Conservation (phyloP, 495 filamentous ascomycete species). For the Penicillium roqueforti region DNA sequence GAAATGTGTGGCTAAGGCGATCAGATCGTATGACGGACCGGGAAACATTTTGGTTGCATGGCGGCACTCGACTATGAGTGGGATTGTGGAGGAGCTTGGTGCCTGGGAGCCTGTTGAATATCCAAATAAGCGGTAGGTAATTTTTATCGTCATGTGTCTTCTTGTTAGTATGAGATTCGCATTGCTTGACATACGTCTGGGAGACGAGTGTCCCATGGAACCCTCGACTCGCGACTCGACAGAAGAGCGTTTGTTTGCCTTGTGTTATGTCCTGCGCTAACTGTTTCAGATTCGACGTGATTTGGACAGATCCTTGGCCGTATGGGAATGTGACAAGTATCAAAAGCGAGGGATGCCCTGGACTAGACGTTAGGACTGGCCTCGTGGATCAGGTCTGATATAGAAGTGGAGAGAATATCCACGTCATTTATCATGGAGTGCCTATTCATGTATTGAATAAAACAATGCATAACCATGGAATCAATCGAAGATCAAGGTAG, state of each 20-base stretch:
- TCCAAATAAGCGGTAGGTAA: constrained; percentile 28
- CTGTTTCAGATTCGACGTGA: constrained; percentile 37
- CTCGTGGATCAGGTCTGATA: constrained; percentile 20
- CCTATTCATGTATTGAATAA: background rate
- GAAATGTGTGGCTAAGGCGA: constrained; percentile 21
- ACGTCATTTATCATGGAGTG: background rate
- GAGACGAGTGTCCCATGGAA: background rate
- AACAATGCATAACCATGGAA: background rate
- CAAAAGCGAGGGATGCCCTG: constrained; percentile 41
- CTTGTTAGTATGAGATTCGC: background rate
- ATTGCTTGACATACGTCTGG: background rate
- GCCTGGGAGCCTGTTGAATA: constrained; percentile 17
- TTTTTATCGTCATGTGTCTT: background rate
- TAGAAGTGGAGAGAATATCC: background rate
- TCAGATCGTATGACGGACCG: constrained; percentile 19
- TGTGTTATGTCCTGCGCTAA: constrained; percentile 1
- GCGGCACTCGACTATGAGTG: constrained; percentile 26
- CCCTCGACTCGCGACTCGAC: background rate
- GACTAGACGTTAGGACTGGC: constrained; percentile 27
- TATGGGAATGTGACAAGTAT: constrained; percentile 36
- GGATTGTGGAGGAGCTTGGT: constrained; percentile 22
- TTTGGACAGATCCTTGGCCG: constrained; percentile 45
- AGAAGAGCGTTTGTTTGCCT: too few species aligned
- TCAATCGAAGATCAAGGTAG: background rate
- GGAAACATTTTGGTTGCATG: constrained; percentile 34